Conservation (phyloP, 2,329 filamentous ascomycete species). For the Trichoderma endophyticum region DNA sequence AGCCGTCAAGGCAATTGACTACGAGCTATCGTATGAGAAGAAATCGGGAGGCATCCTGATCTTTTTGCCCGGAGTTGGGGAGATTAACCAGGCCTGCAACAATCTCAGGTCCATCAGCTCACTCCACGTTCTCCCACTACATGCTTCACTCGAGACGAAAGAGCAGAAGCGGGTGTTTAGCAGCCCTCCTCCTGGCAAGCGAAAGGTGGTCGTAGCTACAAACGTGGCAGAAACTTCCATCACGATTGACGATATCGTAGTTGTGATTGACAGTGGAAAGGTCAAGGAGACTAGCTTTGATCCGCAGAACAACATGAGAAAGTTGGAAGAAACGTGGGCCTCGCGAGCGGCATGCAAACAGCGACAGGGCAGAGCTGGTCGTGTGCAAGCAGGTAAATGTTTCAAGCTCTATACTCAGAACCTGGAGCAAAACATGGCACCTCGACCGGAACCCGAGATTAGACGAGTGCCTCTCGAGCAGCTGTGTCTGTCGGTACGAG, state of each 20-base stretch:
- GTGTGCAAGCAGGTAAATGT: slow-evolving; percentile 86
- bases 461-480: slow-evolving; percentile 90
- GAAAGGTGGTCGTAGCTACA: slow-evolving; percentile 91
- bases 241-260: slow-evolving; percentile 95
- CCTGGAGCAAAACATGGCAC: slow-evolving; percentile 81
- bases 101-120: slow-evolving; percentile 59
- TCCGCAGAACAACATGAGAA: slow-evolving; percentile 86
- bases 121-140: slow-evolving; percentile 79
- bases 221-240: slow-evolving; percentile 99
- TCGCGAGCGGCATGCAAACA: slow-evolving; percentile 93
- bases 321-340: slow-evolving; percentile 91
- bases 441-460: slow-evolving; percentile 90
- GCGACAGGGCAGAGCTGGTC: slow-evolving; percentile 84
- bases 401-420: slow-evolving; percentile 93
- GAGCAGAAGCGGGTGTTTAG: slow-evolving; percentile 88
- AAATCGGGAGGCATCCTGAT: slow-evolving; percentile 83
- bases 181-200: slow-evolving; percentile 69
- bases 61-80: slow-evolving; percentile 86
- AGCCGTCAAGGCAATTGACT: slow-evolving; percentile 78
- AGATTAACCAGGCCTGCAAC: slow-evolving; percentile 80
- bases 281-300: slow-evolving; percentile 98
- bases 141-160: slow-evolving; percentile 83
- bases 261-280: slow-evolving; percentile 89
- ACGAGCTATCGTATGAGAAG: slow-evolving; percentile 62
- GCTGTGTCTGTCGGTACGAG: slow-evolving; percentile 87